Evolutionary conservation across 176 grass and related monocot genomes (phyloP), one percentile per base, ranked within the genome.

Genomic region (Musa beccarii): DNA sequence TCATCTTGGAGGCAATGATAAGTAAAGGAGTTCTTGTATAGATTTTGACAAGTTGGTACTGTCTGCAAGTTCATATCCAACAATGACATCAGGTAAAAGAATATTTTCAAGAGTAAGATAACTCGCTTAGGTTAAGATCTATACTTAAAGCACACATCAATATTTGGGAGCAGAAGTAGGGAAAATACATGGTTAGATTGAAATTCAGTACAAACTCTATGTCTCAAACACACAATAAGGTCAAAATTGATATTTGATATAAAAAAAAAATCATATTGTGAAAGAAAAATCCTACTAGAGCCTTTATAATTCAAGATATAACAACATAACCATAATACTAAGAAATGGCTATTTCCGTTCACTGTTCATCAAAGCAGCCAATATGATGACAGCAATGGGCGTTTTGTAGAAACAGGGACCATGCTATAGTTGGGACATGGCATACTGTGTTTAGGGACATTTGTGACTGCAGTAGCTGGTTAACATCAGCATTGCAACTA

Each of bases 11-110:
- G 28, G 54, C 73, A 75, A 13, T 75, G 24, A 75, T 75, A 75
- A 28, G 73, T 75, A 14, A 75, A 75, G 54, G 73, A 75, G 20
- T 75, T 75, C 55, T 62, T 75, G 49, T 75, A 75, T n/a, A 75
- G 73, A 49, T 75, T 75, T 62, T 75, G 73, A 17, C 73, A 75
- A 49, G 73, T 24, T 19, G 73, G 73, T 43, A 75, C 73, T 49
- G 73, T 75, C 73, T 75, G 73, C 29, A 75, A 75, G 23, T 15
- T 70, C 9, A 75, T 49, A 43, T 10, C 25, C 12, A 75, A 62
- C 53, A 55, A 26, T 55, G 8, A 43, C 28, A n/a, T 71, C 1
- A 71, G 15, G 10, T 15, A 15, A 68, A 68, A n/a, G 3, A 61
- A 61, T 19, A 61, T n/a, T n/a, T 57, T n/a, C 57, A 61, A n/a